Percentiles rank a stretch among this genome's conserved stretches.
phyloP scores from a whole-genome alignment of 2,329 filamentous ascomycete genomes.

The Xylariales sp. region DNA sequence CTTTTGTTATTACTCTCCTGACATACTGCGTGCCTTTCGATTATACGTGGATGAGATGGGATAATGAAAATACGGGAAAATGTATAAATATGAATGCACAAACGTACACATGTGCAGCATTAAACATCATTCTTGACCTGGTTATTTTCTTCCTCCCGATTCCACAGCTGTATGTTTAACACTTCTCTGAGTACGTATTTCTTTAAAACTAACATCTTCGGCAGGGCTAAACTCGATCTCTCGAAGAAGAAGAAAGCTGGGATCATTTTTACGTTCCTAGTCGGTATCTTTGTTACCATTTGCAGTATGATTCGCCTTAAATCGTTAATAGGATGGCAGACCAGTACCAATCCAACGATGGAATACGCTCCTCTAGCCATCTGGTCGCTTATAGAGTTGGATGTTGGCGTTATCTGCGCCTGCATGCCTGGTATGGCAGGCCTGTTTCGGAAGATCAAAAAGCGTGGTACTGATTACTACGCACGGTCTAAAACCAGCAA shows the following conservation, averaged over 20 bases:
- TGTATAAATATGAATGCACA: conserved; percentile 10
- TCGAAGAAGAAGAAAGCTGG: conserved; percentile 8
- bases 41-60: conserved; percentile 15
- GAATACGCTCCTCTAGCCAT: conserved; percentile 8
- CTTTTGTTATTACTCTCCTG: conserved; percentile 13
- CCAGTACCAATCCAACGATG: conserved; percentile 7
- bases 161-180: conserved; percentile 9
- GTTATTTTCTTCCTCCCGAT: conserved; percentile 10
- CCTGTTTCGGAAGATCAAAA: conserved; percentile 10
- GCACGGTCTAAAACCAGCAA: conserved; percentile 10
- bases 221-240: conserved; percentile 9
- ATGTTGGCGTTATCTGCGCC: conserved; percentile 10
- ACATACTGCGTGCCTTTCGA: conserved; percentile 15
- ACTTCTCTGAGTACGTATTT: neutral
- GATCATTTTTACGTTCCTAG: conserved; percentile 18
- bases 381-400: conserved; percentile 9
- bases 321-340: conserved; percentile 6
- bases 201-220: neutral
- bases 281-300: conserved; percentile 18
- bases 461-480: conserved; percentile 12
- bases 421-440: conserved; percentile 11
- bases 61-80: conserved; percentile 11
- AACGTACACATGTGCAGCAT: conserved; percentile 6
- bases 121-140: conserved; percentile 10
- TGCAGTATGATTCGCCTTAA: conserved; percentile 9